Evolutionary conservation across 495 filamentous ascomycete species (phyloP).

Genomic region (Pseudotulostoma volvatum): DNA sequence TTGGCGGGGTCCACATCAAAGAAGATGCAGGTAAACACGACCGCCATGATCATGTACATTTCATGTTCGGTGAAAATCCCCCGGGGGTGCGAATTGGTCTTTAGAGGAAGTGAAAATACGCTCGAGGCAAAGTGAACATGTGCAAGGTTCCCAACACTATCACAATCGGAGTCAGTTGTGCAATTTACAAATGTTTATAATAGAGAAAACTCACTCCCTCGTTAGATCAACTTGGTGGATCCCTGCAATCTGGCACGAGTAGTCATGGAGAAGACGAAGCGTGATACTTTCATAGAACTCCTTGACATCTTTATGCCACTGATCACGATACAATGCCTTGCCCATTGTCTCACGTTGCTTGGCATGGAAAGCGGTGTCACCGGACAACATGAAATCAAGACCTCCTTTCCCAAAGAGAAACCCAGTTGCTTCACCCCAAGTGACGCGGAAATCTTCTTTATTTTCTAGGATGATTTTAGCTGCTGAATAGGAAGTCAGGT

Average conservation of each 20-base stretch:
- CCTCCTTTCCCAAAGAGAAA: constrained; percentile 39
- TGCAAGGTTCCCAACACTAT: constrained; percentile 50
- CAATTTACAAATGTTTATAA: neutral
- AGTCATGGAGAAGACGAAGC: constrained; percentile 43
- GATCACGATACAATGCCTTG: constrained; percentile 27
- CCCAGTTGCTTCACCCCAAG: constrained; percentile 42
- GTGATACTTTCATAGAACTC: constrained; percentile 46
- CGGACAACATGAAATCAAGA: constrained; percentile 38
- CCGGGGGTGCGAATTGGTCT: constrained; percentile 47
- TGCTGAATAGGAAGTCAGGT: constrained; percentile 42
- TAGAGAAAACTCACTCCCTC: constrained; percentile 35
- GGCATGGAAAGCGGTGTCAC: constrained; percentile 27
- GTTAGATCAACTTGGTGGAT: constrained; percentile 60
- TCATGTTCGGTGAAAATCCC: constrained; percentile 68
- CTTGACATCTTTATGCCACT: constrained; percentile 35
- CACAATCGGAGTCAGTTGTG: neutral
- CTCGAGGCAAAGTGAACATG: constrained; percentile 56
- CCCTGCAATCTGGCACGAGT: constrained; percentile 40
- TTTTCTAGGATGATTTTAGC: constrained; percentile 47
- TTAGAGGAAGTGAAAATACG: constrained; percentile 58
- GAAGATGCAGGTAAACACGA: constrained; percentile 44
- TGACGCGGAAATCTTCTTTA: constrained; percentile 43
- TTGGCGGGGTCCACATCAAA: constrained; percentile 37
- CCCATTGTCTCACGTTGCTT: constrained; percentile 28
- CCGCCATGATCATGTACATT: constrained; percentile 56